Conservation (phyloP, 1,139 yeast genomes). For the Candida labiduridarum region DNA sequence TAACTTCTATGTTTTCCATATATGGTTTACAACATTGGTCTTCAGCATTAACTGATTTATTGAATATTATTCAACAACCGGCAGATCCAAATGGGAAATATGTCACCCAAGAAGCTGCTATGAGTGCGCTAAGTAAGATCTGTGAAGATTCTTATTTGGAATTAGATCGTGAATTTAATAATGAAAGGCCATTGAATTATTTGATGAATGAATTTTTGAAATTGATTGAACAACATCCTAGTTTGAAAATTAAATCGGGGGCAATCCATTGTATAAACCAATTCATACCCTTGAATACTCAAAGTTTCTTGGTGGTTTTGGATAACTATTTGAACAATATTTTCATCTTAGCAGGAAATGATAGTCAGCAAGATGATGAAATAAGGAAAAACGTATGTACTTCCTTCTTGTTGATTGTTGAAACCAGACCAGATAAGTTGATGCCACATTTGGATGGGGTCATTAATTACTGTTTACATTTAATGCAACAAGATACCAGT, state of each 20-base stretch:
- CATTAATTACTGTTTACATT: constrained; percentile 78
- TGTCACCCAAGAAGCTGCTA: constrained; percentile 61
- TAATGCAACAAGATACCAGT: constrained; percentile 57
- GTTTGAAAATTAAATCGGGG: constrained; percentile 59
- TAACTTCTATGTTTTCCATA: constrained; percentile 77
- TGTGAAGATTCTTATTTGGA: constrained; percentile 77
- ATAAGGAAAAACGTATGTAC: constrained; percentile 79
- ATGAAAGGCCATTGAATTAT: constrained; percentile 67
- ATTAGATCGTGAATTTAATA: constrained; percentile 64
- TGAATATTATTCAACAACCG: constrained; percentile 50
- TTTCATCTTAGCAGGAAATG: constrained; percentile 65
- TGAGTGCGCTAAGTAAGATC: constrained; percentile 80
- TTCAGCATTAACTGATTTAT: constrained; percentile 63
- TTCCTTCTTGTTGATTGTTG: constrained; percentile 74
- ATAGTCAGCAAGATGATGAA: constrained; percentile 37
- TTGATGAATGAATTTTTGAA: constrained; percentile 67
- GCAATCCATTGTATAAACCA: constrained; percentile 77
- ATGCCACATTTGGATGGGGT: constrained; percentile 84
- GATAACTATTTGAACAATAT: constrained; percentile 67
- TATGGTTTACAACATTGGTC: constrained; percentile 80
- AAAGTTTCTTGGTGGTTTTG: constrained; percentile 61
- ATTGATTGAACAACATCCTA: constrained; percentile 39
- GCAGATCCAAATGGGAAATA: constrained; percentile 16
- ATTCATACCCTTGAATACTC: constrained; percentile 69
- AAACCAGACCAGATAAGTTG: constrained; percentile 78